Conservation (phyloP, 331 rosid species). For the Phaseolus coccineus region DNA sequence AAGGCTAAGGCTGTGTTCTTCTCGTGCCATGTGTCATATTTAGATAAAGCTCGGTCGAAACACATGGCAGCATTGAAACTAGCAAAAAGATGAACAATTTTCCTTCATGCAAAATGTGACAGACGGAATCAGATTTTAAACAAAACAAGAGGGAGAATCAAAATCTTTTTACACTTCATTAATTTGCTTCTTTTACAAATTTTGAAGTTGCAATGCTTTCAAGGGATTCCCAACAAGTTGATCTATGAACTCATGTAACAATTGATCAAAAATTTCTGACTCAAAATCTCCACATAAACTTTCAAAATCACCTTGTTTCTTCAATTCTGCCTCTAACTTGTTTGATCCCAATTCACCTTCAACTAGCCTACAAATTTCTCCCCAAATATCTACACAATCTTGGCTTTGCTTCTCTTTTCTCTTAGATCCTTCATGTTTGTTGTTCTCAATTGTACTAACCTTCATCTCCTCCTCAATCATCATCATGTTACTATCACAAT, state of each 20-base stretch:
- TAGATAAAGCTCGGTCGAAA: conserved; percentile 1
- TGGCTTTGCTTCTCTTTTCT: conserved; percentile 45
- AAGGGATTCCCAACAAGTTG: conserved; percentile 47
- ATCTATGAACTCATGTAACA: conserved; percentile 69
- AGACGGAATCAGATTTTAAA: conserved; percentile 2
- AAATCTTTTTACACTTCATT: conserved; percentile 40
- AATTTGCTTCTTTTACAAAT: conserved; percentile 38
- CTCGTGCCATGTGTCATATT: neutral
- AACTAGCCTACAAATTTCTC: conserved; percentile 56
- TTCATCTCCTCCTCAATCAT: conserved; percentile 55
- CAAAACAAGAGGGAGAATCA: conserved; percentile 1
- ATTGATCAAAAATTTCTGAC: conserved; percentile 54
- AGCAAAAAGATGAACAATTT: conserved; percentile 19
- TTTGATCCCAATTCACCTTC: conserved; percentile 62
- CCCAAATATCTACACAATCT: conserved; percentile 48
- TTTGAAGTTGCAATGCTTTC: conserved; percentile 44
- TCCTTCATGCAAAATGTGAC: conserved; percentile 17
- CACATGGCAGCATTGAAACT: neutral
- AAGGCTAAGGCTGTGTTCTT: neutral
- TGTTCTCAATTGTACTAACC: conserved; percentile 40
- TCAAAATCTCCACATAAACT: conserved; percentile 64
- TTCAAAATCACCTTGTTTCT: conserved; percentile 51
- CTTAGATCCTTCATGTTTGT: conserved; percentile 44
- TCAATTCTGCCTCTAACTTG: conserved; percentile 41
- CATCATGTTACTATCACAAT: conserved; percentile 52